These are phyloP conservation scores for Dipteronia dyeriana DNA, from an alignment of 345 rosid species.

Conservation along the genomic window DNA sequence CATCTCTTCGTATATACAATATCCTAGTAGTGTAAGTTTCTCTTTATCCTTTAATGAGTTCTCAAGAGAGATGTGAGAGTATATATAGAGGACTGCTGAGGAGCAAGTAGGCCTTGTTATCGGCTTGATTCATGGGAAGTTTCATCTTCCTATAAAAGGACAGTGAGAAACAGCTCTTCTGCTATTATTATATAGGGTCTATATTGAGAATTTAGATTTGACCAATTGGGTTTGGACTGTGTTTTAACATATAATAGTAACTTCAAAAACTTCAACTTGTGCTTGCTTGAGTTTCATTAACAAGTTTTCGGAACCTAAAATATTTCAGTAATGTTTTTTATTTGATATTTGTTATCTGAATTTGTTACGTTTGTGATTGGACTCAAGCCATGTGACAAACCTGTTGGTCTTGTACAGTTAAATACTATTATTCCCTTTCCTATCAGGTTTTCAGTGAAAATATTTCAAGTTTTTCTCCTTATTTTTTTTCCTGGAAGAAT, in stretches of 20 bases:
- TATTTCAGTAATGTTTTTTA: no score
- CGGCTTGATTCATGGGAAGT: slow-evolving; percentile 21
- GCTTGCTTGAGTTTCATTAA: slow-evolving; percentile 7
- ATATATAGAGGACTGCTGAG: slow-evolving; percentile 3
- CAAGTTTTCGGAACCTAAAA: background rate
- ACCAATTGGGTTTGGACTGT: background rate
- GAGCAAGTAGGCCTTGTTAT: slow-evolving; percentile 20
- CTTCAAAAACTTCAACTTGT: background rate
- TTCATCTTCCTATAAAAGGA: slow-evolving; percentile 13
- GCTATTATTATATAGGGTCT: background rate
- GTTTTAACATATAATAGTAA: slow-evolving; percentile 4
- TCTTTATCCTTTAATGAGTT: background rate
- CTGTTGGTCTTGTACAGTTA: no score
- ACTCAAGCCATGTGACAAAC: no score
- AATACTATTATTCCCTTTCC: no score
- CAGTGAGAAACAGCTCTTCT: slow-evolving; percentile 25
- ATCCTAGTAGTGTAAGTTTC: background rate
- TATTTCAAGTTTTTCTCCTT: no score
- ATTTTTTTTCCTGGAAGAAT: no score
- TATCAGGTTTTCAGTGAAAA: no score
- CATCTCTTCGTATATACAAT: background rate
- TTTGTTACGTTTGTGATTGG: no score
- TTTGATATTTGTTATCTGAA: no score
- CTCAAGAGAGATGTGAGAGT: background rate
- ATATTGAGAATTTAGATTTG: background rate